Conservation (phyloP, 805 yeast genomes). For the Candida stauntonica region DNA sequence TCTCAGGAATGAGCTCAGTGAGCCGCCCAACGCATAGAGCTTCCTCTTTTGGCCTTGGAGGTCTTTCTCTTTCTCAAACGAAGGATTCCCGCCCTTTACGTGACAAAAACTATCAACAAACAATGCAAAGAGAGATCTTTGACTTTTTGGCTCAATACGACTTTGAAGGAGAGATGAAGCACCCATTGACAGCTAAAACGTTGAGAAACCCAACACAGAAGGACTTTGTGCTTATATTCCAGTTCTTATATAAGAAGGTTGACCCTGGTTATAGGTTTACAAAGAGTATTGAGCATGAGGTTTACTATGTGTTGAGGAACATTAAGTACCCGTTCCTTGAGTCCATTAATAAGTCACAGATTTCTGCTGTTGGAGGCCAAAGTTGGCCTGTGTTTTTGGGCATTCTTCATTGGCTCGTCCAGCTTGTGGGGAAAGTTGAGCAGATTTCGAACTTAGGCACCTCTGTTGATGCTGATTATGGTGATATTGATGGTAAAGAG, state of each 20-base stretch:
- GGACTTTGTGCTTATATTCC: conserved; percentile 74
- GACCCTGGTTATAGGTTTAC: conserved; percentile 77
- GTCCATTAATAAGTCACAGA: conserved; percentile 75
- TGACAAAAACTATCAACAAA: conserved; percentile 62
- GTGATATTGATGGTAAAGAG: conserved; percentile 29
- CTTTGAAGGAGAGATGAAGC: conserved; percentile 73
- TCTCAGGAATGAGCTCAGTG: conserved; percentile 15
- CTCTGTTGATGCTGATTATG: conserved; percentile 25
- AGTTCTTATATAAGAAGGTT: conserved; percentile 68
- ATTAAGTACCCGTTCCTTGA: conserved; percentile 79
- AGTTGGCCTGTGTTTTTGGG: conserved; percentile 84
- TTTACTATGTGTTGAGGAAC: conserved; percentile 58
- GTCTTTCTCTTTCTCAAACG: conserved; percentile 21
- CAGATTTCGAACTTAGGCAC: conserved; percentile 27
- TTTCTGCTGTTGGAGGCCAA: conserved; percentile 87
- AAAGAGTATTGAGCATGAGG: conserved; percentile 69
- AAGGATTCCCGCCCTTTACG: conserved; percentile 75
- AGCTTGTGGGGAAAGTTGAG: conserved; percentile 44
- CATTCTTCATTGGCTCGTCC: conserved; percentile 77
- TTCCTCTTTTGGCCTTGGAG: conserved; percentile 25
- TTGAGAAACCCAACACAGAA: conserved; percentile 80
- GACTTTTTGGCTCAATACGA: conserved; percentile 58
- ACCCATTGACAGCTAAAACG: conserved; percentile 59
- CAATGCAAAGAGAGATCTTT: conserved; percentile 62
- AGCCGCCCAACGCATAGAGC: conserved; percentile 21